Percentiles rank a stretch among this genome's conserved stretches.
Conservation (phyloP, 208 protist genomes). For the Crithidia bombi region DNA sequence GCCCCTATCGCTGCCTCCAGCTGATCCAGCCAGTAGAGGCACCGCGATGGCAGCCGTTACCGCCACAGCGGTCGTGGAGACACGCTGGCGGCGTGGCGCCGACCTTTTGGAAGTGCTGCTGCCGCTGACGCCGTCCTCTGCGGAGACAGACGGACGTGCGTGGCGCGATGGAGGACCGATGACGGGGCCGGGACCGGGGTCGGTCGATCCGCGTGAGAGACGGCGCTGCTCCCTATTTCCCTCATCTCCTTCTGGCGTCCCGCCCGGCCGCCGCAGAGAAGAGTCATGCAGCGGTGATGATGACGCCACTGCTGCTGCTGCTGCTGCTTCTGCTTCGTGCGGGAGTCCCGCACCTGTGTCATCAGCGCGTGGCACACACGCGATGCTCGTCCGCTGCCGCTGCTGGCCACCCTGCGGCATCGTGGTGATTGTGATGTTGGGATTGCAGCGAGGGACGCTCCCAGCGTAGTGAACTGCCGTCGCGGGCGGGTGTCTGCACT, state of each 20-base stretch:
- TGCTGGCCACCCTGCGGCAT: conserved; percentile 2
- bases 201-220: background rate
- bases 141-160: background rate
- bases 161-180: background rate
- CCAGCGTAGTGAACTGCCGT: conserved; percentile 16
- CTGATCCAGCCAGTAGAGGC: background rate
- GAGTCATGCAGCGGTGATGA: background rate
- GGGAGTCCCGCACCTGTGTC: too few species aligned
- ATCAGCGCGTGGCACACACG: background rate
- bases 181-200: background rate
- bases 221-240: conserved; percentile 3
- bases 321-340: background rate
- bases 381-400: conserved; percentile 16
- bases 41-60: background rate
- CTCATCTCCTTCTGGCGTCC: background rate
- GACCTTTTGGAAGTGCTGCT: background rate
- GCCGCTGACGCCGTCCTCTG: background rate
- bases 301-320: background rate
- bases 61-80: conserved; percentile 1
- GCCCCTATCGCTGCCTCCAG: background rate
- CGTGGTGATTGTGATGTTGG: conserved; percentile 9
- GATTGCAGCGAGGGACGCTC: conserved; percentile 1
- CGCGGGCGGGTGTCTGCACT: background rate
- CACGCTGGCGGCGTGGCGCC: background rate
- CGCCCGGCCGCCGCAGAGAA: background rate